Evolutionary conservation across 2,329 filamentous ascomycete genomes (phyloP), one percentile per base, ranked within the genome.

Genomic region (Akanthomyces muscarius): DNA sequence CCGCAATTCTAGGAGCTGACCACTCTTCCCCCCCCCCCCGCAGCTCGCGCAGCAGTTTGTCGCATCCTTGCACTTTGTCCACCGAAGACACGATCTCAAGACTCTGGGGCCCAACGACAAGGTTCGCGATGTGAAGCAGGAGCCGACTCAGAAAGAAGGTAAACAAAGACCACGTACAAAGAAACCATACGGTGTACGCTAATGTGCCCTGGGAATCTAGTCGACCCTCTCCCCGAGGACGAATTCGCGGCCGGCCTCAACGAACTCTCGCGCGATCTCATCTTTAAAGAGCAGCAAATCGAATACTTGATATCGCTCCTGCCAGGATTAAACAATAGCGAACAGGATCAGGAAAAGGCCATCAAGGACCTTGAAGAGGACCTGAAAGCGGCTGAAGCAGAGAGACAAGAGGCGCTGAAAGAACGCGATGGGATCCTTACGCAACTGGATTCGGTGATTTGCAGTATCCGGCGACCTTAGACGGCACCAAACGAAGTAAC

Each of bases 241-340:
- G 84, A 86, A 57, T 91, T 91, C 75, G 81, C 83, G 62, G 83
- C 84, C 3, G 85, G 88, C 53, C 83, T 92, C 71, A 80, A 86
- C 65, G 90, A 94, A 73, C 80, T 95, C 60, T 89, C 90, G 44
- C 84, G 85, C 65, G 91, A 94, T 72, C 80, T 95, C 30, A 87
- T 94, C 63, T 74, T 90, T 63, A 92, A 93, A 71, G 89, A 92
- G 69, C 90, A 93, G 76, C 89, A 94, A 77, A 92, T 95, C 65
- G 91, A 95, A 73, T 81, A 85, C 51, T 78, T 95, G 54, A 90
- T 94, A 63, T 89, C 87, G 18, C 85, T 83, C 25, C 80, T 96
- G 2, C 91, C 91, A 0, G 91, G 91, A 0, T 78, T 95, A 25
- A 89, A 91, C 51, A 90, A 88, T 66, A 94, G 89, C 70, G 89